phyloP scores from a whole-genome alignment of 2,329 filamentous ascomycete genomes.

The Neobulgaria alba region DNA sequence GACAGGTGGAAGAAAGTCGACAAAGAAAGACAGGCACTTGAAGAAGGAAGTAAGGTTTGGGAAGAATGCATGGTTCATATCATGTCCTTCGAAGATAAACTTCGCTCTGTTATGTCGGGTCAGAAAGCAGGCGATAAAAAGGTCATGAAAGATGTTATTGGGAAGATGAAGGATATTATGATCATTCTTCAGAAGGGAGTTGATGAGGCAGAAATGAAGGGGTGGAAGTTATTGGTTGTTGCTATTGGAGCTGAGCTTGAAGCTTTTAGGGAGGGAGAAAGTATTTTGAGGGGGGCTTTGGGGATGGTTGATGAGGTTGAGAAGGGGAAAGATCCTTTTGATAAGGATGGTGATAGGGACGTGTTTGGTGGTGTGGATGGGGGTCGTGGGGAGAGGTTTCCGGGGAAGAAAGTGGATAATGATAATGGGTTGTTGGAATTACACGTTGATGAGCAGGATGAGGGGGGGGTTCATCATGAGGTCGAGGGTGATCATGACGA shows the following conservation, averaged over 20 bases:
- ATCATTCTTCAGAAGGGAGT: constrained; percentile 45
- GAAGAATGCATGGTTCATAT: constrained; percentile 50
- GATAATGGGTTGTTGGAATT: background rate
- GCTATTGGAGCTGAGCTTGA: constrained; percentile 68
- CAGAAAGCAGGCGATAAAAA: constrained; percentile 27
- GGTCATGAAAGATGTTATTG: constrained; percentile 39
- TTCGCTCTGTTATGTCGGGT: constrained; percentile 46
- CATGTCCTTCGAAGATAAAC: constrained; percentile 53
- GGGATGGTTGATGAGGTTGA: constrained; percentile 2
- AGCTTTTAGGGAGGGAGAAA: constrained; percentile 52
- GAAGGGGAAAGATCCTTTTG: background rate
- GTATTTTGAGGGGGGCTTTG: constrained; percentile 40
- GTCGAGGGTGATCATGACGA: background rate
- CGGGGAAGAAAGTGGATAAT: background rate
- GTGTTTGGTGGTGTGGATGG: background rate
- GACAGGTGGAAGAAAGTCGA: constrained; percentile 47
- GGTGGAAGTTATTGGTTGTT: constrained; percentile 68
- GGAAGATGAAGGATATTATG: constrained; percentile 49
- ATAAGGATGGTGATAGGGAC: background rate
- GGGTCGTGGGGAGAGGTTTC: background rate
- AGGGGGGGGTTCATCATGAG: background rate
- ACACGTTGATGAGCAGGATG: background rate
- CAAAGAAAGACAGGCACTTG: constrained; percentile 54
- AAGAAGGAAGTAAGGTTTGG: constrained; percentile 62
- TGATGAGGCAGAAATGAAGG: constrained; percentile 46